These are phyloP conservation scores for Colletotrichum sublineola DNA, from an alignment of 2,329 filamentous ascomycete species.

Conservation along the genomic window DNA sequence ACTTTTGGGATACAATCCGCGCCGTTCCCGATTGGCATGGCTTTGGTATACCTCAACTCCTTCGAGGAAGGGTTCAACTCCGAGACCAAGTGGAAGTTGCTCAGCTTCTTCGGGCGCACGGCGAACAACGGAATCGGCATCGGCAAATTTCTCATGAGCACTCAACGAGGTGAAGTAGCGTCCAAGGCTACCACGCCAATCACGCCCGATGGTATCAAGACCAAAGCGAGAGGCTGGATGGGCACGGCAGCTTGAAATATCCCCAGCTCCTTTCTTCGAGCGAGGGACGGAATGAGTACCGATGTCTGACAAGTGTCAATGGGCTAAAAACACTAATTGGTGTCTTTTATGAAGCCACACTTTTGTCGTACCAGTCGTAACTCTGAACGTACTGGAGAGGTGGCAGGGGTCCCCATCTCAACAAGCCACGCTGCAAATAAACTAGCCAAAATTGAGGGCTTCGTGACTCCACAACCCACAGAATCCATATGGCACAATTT, in stretches of 20 bases:
- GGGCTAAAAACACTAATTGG: background rate
- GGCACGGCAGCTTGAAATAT: background rate
- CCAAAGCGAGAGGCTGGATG: slow-evolving; percentile 30
- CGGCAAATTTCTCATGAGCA: slow-evolving; percentile 36
- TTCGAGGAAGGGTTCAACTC: slow-evolving; percentile 28
- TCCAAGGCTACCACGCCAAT: background rate
- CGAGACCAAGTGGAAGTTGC: slow-evolving; percentile 29
- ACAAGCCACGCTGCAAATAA: background rate
- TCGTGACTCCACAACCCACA: slow-evolving; percentile 28
- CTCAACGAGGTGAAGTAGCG: slow-evolving; percentile 17
- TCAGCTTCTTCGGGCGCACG: slow-evolving; percentile 27
- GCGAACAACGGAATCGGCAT: slow-evolving; percentile 29
- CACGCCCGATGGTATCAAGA: slow-evolving; percentile 9
- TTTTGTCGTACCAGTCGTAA: background rate
- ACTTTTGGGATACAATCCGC: slow-evolving; percentile 36
- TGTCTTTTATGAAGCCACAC: background rate
- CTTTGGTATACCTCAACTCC: slow-evolving; percentile 40
- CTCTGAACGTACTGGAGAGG: background rate
- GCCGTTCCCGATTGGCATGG: slow-evolving; percentile 41
- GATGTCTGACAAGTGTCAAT: background rate
- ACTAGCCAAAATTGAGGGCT: background rate
- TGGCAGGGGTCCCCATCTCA: background rate
- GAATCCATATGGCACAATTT: slow-evolving; percentile 4
- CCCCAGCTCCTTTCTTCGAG: background rate
- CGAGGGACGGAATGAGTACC: background rate